These are phyloP conservation scores for Liquidambar formosana DNA, from an alignment of 164 flowering plant genomes.

Conservation along the genomic window DNA sequence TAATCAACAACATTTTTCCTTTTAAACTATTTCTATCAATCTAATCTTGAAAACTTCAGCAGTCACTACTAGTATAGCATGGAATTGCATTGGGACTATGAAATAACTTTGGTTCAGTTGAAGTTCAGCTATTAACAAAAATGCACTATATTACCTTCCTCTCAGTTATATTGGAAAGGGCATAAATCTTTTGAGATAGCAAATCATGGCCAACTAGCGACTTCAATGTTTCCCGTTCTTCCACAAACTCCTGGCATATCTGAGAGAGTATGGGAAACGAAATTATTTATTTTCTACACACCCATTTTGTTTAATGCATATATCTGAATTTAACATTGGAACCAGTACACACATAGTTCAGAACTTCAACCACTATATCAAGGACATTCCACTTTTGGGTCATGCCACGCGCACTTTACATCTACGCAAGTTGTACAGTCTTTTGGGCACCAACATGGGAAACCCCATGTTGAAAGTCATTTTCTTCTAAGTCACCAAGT, in stretches of 20 bases:
- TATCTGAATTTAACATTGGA: too few species aligned
- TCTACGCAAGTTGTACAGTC: background rate
- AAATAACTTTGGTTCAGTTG: too few species aligned
- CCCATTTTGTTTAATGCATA: too few species aligned
- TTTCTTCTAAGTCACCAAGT: background rate
- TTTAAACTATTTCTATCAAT: too few species aligned
- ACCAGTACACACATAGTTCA: too few species aligned
- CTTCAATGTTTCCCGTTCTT: constrained; percentile 31
- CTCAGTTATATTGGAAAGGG: constrained; percentile 3
- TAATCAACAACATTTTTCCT: too few species aligned
- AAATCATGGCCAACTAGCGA: constrained; percentile 13
- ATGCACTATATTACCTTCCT: constrained; percentile 16
- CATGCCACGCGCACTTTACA: background rate
- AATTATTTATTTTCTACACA: too few species aligned
- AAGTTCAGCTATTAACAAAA: too few species aligned
- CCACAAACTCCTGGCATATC: constrained; percentile 25
- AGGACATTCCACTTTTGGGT: too few species aligned
- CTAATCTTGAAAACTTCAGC: background rate
- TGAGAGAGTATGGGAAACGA: constrained; percentile 6
- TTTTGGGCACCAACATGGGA: background rate
- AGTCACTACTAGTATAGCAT: background rate
- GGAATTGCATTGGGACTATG: background rate
- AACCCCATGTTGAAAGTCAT: background rate
- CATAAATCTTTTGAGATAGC: background rate
- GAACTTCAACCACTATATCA: too few species aligned